These are phyloP conservation scores for Elongisporangium prolatum DNA, from an alignment of 352 stramenopile genomes.

Conservation along the genomic window DNA sequence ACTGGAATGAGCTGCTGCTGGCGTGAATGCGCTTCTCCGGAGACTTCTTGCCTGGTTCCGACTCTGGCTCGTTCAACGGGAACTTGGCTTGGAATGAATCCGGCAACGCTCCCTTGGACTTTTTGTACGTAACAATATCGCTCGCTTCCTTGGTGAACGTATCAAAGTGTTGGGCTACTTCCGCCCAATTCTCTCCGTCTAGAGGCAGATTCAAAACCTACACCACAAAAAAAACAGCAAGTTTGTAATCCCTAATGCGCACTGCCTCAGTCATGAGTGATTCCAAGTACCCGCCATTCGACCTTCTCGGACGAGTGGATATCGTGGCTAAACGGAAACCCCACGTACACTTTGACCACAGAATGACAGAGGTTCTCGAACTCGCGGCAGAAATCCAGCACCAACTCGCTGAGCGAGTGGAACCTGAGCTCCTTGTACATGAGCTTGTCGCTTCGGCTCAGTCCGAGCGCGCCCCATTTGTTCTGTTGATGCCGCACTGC, in stretches of 20 bases:
- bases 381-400: slow-evolving; percentile 62
- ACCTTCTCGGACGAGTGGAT: slow-evolving; percentile 87
- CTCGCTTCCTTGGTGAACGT: slow-evolving; percentile 60
- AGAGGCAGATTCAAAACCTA: slow-evolving; percentile 69
- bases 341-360: slow-evolving; percentile 76
- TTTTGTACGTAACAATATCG: slow-evolving; percentile 64
- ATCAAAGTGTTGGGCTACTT: slow-evolving; percentile 62
- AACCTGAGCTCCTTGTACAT: slow-evolving; percentile 87
- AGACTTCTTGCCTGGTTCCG: slow-evolving; percentile 40
- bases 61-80: slow-evolving; percentile 48
- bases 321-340: slow-evolving; percentile 80
- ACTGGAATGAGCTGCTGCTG: slow-evolving; percentile 31
- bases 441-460: slow-evolving; percentile 79
- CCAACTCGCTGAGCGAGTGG: slow-evolving; percentile 65
- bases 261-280: background rate
- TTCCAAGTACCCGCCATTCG: slow-evolving; percentile 64
- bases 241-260: background rate
- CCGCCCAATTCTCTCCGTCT: slow-evolving; percentile 30
- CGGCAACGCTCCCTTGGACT: slow-evolving; percentile 52
- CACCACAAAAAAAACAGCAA: slow-evolving; percentile 2
- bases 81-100: slow-evolving; percentile 62
- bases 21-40: slow-evolving; percentile 26
- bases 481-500: slow-evolving; percentile 64
- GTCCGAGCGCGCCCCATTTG: slow-evolving; percentile 79
- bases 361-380: slow-evolving; percentile 63